Evolutionary conservation across 192 early-diverging fungal genomes (phyloP).

Genomic region (Entomortierella parvispora): DNA sequence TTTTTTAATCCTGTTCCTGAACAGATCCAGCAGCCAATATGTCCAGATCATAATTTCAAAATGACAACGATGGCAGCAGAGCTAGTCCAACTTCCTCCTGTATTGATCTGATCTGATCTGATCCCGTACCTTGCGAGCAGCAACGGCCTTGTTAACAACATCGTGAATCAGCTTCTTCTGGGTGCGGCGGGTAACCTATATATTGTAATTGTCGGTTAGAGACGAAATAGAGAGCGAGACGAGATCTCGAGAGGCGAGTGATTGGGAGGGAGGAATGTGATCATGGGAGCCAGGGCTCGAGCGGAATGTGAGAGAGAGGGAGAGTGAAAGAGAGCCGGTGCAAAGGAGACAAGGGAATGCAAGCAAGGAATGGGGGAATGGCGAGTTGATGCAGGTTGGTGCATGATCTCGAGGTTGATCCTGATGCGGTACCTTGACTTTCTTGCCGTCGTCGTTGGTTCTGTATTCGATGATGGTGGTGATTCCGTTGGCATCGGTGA

Average conservation of each 20-base stretch:
- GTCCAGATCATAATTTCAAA: no score
- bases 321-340: no score
- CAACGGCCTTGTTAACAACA: conserved; percentile 88
- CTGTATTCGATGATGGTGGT: conserved; percentile 84
- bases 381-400: no score
- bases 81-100: no score
- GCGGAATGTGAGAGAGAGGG: no score
- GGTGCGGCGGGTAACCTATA: conserved; percentile 81
- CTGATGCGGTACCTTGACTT: conserved; percentile 76
- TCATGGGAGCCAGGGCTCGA: no score
- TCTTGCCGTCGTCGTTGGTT: conserved; percentile 91
- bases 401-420: no score
- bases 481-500: conserved; percentile 81
- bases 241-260: neutral
- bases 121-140: conserved; percentile 80
- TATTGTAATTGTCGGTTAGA: no score
- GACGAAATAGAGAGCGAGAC: neutral
- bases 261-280: no score
- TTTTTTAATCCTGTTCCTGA: neutral
- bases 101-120: no score
- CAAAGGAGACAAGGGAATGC: conserved; percentile 4
- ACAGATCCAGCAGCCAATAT: no score
- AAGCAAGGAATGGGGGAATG: neutral
- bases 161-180: conserved; percentile 81
- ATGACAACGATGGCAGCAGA: no score